Percentiles rank a stretch among this genome's conserved stretches.
Evolutionary conservation across 2,329 filamentous ascomycete genomes (phyloP).

Genomic region (Aspergillus pseudoviridinutans): DNA sequence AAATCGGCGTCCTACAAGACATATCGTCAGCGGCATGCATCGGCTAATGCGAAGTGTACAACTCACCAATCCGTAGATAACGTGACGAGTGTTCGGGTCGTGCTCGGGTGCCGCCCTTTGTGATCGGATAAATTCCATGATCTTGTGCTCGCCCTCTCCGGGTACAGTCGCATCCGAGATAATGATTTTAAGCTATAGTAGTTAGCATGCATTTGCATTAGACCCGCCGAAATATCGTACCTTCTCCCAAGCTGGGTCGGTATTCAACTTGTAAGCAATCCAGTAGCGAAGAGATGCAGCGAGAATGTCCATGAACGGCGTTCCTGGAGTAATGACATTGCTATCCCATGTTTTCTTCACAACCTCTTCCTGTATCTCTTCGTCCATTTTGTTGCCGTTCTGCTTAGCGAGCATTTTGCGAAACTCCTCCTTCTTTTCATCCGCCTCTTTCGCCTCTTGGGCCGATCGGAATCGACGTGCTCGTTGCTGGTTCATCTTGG

Average conservation of each 20-base stretch:
- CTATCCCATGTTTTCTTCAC: conserved; percentile 90
- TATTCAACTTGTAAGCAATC: conserved; percentile 97
- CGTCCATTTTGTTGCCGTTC: conserved; percentile 61
- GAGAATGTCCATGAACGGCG: conserved; percentile 97
- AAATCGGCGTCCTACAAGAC: conserved; percentile 72
- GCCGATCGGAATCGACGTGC: conserved; percentile 92
- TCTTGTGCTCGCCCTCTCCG: conserved; percentile 98
- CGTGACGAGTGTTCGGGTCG: conserved; percentile 93
- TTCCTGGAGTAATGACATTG: conserved; percentile 87
- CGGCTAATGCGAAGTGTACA: not conserved
- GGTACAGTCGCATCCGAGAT: conserved; percentile 98
- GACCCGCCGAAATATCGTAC: conserved; percentile 23
- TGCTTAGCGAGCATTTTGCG: conserved; percentile 79
- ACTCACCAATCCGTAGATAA: conserved; percentile 79
- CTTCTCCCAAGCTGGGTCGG: conserved; percentile 90
- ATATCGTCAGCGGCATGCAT: conserved; percentile 18
- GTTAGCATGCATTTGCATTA: conserved; percentile 18
- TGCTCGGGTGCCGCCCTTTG: conserved; percentile 87
- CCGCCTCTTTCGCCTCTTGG: conserved; percentile 91
- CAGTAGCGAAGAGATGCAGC: conserved; percentile 89
- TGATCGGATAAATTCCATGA: conserved; percentile 96
- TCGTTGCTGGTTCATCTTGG: conserved; percentile 99
- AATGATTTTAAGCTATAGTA: conserved; percentile 73
- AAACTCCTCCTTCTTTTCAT: conserved; percentile 83
- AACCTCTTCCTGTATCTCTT: conserved; percentile 57